A percentile compares a stretch with the other conserved stretches of the same genome.
phyloP scores from a whole-genome alignment of 148 eudicot genomes.

The Camellia lanceoleosa region DNA sequence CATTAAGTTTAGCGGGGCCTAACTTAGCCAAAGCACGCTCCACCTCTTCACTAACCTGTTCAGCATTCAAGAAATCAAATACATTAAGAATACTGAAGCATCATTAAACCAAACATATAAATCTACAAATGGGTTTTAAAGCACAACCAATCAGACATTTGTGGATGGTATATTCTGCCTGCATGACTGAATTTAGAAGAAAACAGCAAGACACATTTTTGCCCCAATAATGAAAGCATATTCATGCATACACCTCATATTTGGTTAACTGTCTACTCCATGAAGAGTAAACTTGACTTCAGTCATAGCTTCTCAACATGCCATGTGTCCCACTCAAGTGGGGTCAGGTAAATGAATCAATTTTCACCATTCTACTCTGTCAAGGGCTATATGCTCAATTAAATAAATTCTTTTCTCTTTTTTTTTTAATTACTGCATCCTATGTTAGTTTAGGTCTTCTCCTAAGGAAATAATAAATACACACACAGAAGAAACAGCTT shows the following conservation, averaged over 20 bases:
- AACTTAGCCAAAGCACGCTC: conserved; percentile 92
- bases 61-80: conserved; percentile 2
- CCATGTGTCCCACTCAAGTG: no score
- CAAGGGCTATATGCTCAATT: no score
- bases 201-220: neutral
- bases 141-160: neutral
- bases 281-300: neutral
- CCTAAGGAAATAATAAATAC: neutral
- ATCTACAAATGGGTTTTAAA: neutral
- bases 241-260: neutral
- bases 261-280: neutral
- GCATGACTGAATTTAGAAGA: neutral
- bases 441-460: no score
- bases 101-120: neutral
- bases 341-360: no score
- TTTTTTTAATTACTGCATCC: no score
- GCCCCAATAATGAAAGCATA: neutral
- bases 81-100: neutral
- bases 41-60: conserved; percentile 95
- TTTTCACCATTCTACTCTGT: no score
- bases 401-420: no score
- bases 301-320: neutral
- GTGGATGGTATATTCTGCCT: neutral
- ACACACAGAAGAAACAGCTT: neutral
- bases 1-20: conserved; percentile 56